Base-by-base conservation (phyloP, 495 filamentous ascomycete species). In the Aspergillus avenaceus region DNA sequence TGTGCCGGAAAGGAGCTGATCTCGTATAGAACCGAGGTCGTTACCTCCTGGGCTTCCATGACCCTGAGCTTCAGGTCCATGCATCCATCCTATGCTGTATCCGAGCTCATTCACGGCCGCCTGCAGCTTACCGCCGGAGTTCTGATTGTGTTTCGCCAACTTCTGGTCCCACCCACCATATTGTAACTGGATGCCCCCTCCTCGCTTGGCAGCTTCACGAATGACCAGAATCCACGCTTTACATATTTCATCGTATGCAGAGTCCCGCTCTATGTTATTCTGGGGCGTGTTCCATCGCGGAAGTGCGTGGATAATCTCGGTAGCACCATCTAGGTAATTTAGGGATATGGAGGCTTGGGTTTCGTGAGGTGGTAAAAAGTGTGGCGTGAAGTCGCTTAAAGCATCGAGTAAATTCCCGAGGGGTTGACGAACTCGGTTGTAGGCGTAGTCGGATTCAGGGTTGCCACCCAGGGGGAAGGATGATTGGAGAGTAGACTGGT, bases 151-250 rank as follows among this genome's bases (percentile, higher is more conserved):
- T 65, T 88, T 92, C 2, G 79, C 71, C 40, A 98, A 71, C 56
- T 82, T 90, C 67, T 90, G 84, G 58, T 97, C 93, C 93, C 95
- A 98, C 23, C 88, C 88, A 19, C 87, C 91, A 53, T 91, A 89
- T 60, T 97, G 92, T 54, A 98, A 62, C 54, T 87, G 79, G 58
- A 97, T 93, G 16, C 93, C 93, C 31, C 89, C 95, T 5, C 90
- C 92, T 45, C 86, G 77, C 70, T 97, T 97, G 18, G 89, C 83
- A 8, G 91, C 91, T 64, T 97, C 93, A 27, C 83, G 84, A 47
- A 98, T 90, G 34, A 95, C 92, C 61, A 95, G 61, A 24, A 90
- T 83, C 93, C 93, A 98, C 8, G 93, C 95, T 57, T 84, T 87
- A 38, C 88, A 84, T 36, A 98, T 89, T 65, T 97, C 95, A 57